Evolutionary conservation across 2,329 filamentous ascomycete genomes (phyloP), one percentile per base, ranked within the genome.

Genomic region (Aspergillus neoniger): DNA sequence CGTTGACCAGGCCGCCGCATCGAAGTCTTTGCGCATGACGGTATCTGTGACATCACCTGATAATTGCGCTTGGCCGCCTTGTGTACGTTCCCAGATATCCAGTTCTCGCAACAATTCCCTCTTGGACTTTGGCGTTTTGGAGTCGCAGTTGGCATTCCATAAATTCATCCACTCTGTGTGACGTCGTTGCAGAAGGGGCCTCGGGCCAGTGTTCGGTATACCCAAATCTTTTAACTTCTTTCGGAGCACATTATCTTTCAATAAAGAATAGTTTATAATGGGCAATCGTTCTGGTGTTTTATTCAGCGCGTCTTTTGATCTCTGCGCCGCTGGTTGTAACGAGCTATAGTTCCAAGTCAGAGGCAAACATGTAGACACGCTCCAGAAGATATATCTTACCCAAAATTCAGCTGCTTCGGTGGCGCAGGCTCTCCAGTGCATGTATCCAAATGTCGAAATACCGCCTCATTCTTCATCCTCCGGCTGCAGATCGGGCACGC

Each of bases 61-160:
- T 3, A 67, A 53, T 3, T 58, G 69, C 6, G 85, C 85, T 50
- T 81, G 80, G 1, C 86, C 85, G 8, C 91, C 91, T 64, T 96
- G 87, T 0, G 90, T 94, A 48, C 87, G 84, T 76, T 99, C 95
- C 94, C 95, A 98, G 1, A 85, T 77, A 21, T 94, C 90, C 12
- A 99, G 76, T 62, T 98, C 94, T 14, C 85, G 86, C 15, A 96
- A 76, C 4, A 99, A 76, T 59, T 95, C 88, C 6, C 78, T 71
- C 64, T 91, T 91, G 10, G 82, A 81, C 72, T 89, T 90, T 0
- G 92, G 92, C 1, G 81, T 80, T 38, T 85, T 85, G 2, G 93
- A 90, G 75, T 99, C 95, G 77, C 92, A 96, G 73, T 99, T 99
- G 10, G 96, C 91, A 74, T 99, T 99, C 90, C 92, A 97, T 17